Evolutionary conservation across 306 rosid species (phyloP).

Genomic region (Pterocarpus macrocarpus): DNA sequence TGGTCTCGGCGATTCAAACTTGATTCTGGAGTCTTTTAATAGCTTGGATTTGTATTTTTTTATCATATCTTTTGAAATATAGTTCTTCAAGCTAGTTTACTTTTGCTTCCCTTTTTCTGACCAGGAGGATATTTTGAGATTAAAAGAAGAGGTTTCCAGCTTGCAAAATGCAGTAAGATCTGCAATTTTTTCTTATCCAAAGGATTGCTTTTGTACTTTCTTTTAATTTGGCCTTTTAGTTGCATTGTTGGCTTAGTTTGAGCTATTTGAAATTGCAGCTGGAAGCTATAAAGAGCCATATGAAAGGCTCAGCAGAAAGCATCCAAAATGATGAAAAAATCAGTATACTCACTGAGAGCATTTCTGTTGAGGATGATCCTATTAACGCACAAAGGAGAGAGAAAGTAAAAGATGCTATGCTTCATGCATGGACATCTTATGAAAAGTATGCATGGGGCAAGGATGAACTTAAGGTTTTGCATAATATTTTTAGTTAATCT

Average conservation of each 20-base stretch:
- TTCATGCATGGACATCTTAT: constrained; percentile 75
- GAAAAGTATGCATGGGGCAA: constrained; percentile 78
- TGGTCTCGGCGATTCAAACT: not conserved
- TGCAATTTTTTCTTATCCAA: constrained; percentile 3
- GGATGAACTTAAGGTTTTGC: constrained; percentile 73
- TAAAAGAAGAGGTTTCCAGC: constrained; percentile 50
- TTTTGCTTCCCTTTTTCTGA: not conserved
- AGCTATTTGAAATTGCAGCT: constrained; percentile 54
- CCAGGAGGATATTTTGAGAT: constrained; percentile 57
- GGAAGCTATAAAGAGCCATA: constrained; percentile 37
- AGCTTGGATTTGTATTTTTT: not conserved
- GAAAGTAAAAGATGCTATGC: constrained; percentile 68
- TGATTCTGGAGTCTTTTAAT: constrained; percentile 1
- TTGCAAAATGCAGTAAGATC: constrained; percentile 54
- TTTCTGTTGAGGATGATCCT: constrained; percentile 54
- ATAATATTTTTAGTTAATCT: not conserved
- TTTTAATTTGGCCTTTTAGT: not conserved
- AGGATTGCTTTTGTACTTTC: not conserved
- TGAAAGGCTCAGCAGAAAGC: constrained; percentile 31
- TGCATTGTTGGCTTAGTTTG: constrained; percentile 31
- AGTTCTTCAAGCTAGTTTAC: not conserved
- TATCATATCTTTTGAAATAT: not conserved
- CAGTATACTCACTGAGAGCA: constrained; percentile 17
- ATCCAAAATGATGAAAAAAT: constrained; percentile 28
- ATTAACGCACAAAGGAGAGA: constrained; percentile 52